A percentile compares a stretch with the other conserved stretches of the same genome.
phyloP scores from a whole-genome alignment of 352 stramenopile genomes.

The Pythium dissimile region DNA sequence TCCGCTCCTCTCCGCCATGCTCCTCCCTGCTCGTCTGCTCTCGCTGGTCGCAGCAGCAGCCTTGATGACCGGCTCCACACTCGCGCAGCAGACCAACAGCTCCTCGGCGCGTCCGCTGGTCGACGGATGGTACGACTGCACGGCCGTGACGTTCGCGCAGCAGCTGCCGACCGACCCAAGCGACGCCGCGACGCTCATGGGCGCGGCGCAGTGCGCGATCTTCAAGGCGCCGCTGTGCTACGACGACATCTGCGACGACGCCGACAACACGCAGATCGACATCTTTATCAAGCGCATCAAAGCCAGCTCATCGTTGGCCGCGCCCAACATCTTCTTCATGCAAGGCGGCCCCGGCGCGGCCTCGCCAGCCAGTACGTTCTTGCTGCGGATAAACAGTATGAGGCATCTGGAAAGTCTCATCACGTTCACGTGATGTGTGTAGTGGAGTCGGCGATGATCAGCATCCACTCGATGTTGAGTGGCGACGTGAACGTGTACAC shows the following conservation, averaged over 20 bases:
- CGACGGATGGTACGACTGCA: slow-evolving; percentile 49
- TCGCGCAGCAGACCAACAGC: neutral
- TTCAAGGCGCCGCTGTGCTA: slow-evolving; percentile 40
- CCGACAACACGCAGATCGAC: slow-evolving; percentile 29
- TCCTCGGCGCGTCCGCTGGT: slow-evolving; percentile 1
- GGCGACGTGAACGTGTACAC: slow-evolving; percentile 48
- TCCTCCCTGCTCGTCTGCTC: neutral
- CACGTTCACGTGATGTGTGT: neutral
- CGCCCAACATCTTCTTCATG: slow-evolving; percentile 20
- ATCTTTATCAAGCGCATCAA: slow-evolving; percentile 43
- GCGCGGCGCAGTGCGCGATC: slow-evolving; percentile 33
- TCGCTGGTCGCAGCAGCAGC: neutral
- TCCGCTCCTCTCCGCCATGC: too few species aligned
- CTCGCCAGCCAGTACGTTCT: slow-evolving; percentile 16
- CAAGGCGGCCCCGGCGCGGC: slow-evolving; percentile 13
- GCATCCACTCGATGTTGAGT: slow-evolving; percentile 28
- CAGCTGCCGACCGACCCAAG: slow-evolving; percentile 7
- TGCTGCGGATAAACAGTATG: too few species aligned
- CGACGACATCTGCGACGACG: slow-evolving; percentile 27
- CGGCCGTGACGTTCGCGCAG: slow-evolving; percentile 13
- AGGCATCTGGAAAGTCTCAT: neutral
- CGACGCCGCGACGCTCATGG: neutral
- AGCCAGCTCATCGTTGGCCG: neutral
- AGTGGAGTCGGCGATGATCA: slow-evolving; percentile 28
- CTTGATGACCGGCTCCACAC: neutral